A percentile compares a stretch with the other conserved stretches of the same genome.
phyloP scores from a whole-genome alignment of 2,329 filamentous ascomycete genomes.

The Pseudovirgaria hyperparasitica region DNA sequence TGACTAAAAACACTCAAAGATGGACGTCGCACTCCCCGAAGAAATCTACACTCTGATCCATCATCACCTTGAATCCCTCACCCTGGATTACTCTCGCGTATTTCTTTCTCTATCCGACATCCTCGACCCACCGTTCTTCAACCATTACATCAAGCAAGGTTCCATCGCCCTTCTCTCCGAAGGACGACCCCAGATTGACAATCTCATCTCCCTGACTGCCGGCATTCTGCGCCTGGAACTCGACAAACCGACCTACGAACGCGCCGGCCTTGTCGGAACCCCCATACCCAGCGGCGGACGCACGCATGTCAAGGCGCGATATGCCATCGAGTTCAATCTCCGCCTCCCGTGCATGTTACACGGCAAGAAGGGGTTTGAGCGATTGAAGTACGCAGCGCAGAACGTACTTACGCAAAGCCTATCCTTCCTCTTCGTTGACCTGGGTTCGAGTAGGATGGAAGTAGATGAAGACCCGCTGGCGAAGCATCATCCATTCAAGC shows the following conservation, averaged over 20 bases:
- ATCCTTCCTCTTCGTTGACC: conserved; percentile 68
- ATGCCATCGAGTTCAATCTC: conserved; percentile 65
- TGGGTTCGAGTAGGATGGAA: conserved; percentile 19
- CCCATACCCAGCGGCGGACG: conserved; percentile 44
- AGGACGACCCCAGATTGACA: conserved; percentile 56
- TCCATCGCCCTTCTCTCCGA: conserved; percentile 69
- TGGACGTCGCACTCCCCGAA: conserved; percentile 61
- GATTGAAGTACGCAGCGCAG: conserved; percentile 64
- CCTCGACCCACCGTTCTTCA: conserved; percentile 64
- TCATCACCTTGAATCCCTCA: conserved; percentile 35
- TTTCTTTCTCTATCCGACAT: conserved; percentile 61
- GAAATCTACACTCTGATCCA: conserved; percentile 44
- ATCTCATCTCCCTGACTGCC: conserved; percentile 56
- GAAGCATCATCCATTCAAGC: conserved; percentile 19
- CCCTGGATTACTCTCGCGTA: conserved; percentile 50
- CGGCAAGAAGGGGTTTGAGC: conserved; percentile 72
- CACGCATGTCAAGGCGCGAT: conserved; percentile 58
- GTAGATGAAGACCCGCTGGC: conserved; percentile 12
- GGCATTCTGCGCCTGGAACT: conserved; percentile 65
- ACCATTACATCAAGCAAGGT: conserved; percentile 74
- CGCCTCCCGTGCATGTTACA: conserved; percentile 62
- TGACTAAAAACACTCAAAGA: conserved; percentile 23
- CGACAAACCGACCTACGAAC: conserved; percentile 70
- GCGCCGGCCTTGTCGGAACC: conserved; percentile 65
- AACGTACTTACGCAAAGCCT: conserved; percentile 57